Percentiles rank a stretch among this genome's conserved stretches.
phyloP scores from a whole-genome alignment of 192 early-diverging fungal species.

The Phycomyces nitens region DNA sequence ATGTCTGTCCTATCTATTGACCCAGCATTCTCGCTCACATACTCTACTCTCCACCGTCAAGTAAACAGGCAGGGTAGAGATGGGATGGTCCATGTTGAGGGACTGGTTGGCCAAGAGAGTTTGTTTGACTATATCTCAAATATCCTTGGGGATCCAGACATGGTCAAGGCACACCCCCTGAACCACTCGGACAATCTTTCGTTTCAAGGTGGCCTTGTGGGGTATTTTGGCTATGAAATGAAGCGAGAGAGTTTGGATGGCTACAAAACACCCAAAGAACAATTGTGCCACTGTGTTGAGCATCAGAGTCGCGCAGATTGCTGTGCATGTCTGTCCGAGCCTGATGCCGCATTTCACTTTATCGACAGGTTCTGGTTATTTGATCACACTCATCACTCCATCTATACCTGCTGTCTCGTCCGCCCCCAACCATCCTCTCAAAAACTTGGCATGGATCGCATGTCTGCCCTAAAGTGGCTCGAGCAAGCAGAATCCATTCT shows the following conservation, averaged over 20 bases:
- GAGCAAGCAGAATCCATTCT: constrained; percentile 23
- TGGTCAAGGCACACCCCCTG: not conserved
- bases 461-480: constrained; percentile 35
- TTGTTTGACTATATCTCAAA: constrained; percentile 71
- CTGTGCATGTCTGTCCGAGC: constrained; percentile 33
- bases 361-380: constrained; percentile 54
- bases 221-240: constrained; percentile 95
- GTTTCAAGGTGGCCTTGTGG: constrained; percentile 85
- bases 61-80: constrained; percentile 4
- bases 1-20: constrained; percentile 22
- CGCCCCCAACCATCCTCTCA: constrained; percentile 13
- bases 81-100: not conserved
- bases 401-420: constrained; percentile 23
- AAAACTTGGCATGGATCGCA: not conserved
- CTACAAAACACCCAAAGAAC: constrained; percentile 37
- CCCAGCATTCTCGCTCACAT: constrained; percentile 26
- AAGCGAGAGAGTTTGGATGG: constrained; percentile 70
- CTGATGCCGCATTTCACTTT: constrained; percentile 61
- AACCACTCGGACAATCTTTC: constrained; percentile 23
- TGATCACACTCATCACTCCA: constrained; percentile 40
- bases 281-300: constrained; percentile 30
- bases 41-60: constrained; percentile 34
- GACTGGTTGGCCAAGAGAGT: constrained; percentile 22
- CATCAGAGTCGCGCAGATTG: constrained; percentile 10
- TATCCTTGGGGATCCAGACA: not conserved